Evolutionary conservation across 208 protist genomes (phyloP).

Genomic region (Acanthamoeba lenticulata): DNA sequence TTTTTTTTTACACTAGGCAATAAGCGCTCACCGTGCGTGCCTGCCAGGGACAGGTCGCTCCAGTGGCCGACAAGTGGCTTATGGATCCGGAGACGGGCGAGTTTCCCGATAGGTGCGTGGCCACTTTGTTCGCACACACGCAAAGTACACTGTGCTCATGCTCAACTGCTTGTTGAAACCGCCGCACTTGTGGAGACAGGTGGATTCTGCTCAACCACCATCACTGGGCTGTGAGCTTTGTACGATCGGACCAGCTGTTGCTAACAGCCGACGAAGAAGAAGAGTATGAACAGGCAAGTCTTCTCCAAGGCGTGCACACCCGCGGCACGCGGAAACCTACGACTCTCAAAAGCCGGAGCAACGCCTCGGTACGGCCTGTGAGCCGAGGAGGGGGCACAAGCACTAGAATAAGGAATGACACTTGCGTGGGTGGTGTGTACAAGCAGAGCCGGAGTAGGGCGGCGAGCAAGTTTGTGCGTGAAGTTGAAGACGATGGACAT

Average conservation of each 20-base stretch:
- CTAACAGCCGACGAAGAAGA: background rate
- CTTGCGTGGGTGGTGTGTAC: background rate
- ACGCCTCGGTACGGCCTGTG: background rate
- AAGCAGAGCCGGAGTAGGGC: background rate
- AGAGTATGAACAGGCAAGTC: background rate
- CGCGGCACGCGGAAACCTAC: too few species aligned
- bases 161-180: background rate
- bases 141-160: background rate
- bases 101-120: background rate
- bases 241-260: background rate
- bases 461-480: background rate
- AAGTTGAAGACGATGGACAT: background rate
- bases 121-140: background rate
- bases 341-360: background rate
- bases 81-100: constrained; percentile 10
- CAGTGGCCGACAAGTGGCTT: background rate
- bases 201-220: constrained; percentile 52
- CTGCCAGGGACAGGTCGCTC: background rate
- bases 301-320: too few species aligned
- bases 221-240: constrained; percentile 32
- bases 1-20: background rate
- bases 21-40: background rate
- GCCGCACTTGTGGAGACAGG: background rate
- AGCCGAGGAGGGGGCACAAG: background rate
- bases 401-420: background rate